These are phyloP conservation scores for Amaranthus cruentus DNA, from an alignment of 148 eudicot genomes.

Conservation along the genomic window DNA sequence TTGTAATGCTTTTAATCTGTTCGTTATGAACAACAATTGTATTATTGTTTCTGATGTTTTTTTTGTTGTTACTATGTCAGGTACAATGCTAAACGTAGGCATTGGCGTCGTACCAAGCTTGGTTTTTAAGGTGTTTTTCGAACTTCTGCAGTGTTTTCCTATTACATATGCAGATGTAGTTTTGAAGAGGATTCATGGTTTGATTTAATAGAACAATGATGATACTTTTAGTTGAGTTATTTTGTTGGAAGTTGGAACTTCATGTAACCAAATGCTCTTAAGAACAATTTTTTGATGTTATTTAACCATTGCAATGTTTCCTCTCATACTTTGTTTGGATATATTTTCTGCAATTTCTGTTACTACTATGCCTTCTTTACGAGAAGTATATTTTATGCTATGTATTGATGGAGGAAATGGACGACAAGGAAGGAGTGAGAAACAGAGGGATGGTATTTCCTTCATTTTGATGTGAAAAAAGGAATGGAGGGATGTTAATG, in stretches of 20 bases:
- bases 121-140: conserved; percentile 24
- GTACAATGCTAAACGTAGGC: conserved; percentile 37
- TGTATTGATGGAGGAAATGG: too few species aligned
- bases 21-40: not conserved
- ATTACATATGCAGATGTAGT: not conserved
- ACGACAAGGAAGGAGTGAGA: too few species aligned
- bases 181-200: not conserved
- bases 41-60: not conserved
- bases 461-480: too few species aligned
- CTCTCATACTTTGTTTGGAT: too few species aligned
- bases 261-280: not conserved
- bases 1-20: not conserved
- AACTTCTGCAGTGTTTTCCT: not conserved
- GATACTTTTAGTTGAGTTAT: not conserved
- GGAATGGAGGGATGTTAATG: too few species aligned
- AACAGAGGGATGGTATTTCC: too few species aligned
- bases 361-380: too few species aligned
- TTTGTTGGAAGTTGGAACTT: not conserved
- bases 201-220: not conserved
- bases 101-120: conserved; percentile 41
- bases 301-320: too few species aligned
- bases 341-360: too few species aligned
- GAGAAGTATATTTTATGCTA: too few species aligned
- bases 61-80: not conserved
- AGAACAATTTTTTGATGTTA: not conserved